Conservation (phyloP, 2,329 filamentous ascomycete species). For the Tricladium varicosporioides region DNA sequence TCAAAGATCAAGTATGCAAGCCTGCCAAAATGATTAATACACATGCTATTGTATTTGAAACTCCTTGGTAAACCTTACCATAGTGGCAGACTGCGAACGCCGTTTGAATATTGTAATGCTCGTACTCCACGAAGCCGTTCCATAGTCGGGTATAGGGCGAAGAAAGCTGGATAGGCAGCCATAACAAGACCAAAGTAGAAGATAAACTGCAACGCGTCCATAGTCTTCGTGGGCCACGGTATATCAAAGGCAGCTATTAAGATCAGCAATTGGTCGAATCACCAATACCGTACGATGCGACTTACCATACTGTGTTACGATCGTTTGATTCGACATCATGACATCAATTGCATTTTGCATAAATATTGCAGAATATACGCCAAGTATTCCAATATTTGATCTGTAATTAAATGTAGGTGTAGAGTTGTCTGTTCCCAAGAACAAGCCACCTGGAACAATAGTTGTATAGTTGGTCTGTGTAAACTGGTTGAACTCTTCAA, state of each 20-base stretch:
- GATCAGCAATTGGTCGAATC: background rate
- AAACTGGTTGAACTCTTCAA: conserved; percentile 64
- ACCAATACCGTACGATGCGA: background rate
- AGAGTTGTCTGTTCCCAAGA: conserved; percentile 61
- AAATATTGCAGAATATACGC: conserved; percentile 52
- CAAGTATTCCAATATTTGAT: conserved; percentile 62
- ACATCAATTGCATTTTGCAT: conserved; percentile 63
- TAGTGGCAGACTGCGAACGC: conserved; percentile 73
- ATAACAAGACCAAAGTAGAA: conserved; percentile 80
- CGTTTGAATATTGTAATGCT: conserved; percentile 87
- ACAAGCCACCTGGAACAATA: conserved; percentile 75
- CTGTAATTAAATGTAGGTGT: conserved; percentile 55
- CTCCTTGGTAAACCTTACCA: no score
- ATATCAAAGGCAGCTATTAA: conserved; percentile 60
- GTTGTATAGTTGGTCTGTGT: conserved; percentile 60
- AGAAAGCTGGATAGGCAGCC: conserved; percentile 76
- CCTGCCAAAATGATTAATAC: background rate
- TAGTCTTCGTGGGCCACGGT: conserved; percentile 64
- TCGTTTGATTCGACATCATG: conserved; percentile 61
- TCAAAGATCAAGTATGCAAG: conserved; percentile 77
- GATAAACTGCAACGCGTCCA: conserved; percentile 73
- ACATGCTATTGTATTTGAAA: no score
- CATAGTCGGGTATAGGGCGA: conserved; percentile 77
- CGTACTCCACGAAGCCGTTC: conserved; percentile 80
- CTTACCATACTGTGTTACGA: conserved; percentile 61